phyloP scores from a whole-genome alignment of 2,329 filamentous ascomycete species.

The Dactylonectria macrodidyma region DNA sequence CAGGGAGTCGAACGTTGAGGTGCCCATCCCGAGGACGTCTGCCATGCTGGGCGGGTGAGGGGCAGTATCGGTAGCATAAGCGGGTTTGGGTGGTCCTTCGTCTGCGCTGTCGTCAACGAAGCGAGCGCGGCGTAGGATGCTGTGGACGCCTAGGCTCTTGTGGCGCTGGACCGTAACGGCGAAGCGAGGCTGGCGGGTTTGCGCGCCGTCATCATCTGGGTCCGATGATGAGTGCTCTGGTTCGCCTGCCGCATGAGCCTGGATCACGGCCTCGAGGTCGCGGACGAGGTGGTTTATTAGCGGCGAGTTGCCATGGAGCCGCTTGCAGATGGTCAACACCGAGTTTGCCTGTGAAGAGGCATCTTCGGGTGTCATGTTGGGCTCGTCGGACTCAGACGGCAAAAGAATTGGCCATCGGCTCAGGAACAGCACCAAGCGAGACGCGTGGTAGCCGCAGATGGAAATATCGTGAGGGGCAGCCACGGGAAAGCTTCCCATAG shows the following conservation, averaged over 20 bases:
- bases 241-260: slow-evolving; percentile 2
- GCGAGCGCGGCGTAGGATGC: slow-evolving; percentile 18
- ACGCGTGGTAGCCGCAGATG: slow-evolving; percentile 26
- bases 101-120: slow-evolving; percentile 29
- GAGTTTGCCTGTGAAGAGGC: slow-evolving; percentile 1
- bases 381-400: background rate
- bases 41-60: background rate
- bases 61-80: too few species aligned
- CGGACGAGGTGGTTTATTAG: slow-evolving; percentile 5
- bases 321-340: slow-evolving; percentile 3
- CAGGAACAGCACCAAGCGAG: slow-evolving; percentile 19
- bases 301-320: background rate
- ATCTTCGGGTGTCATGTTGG: background rate
- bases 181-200: slow-evolving; percentile 16
- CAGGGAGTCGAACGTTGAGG: background rate
- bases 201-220: slow-evolving; percentile 7
- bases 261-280: slow-evolving; percentile 15
- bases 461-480: slow-evolving; percentile 35
- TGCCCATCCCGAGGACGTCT: background rate
- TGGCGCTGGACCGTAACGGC: slow-evolving; percentile 4
- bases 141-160: slow-evolving; percentile 23
- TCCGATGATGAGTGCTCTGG: slow-evolving; percentile 17
- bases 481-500: background rate
- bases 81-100: background rate
- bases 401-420: slow-evolving; percentile 5